Base-by-base conservation (phyloP, 2,329 filamentous ascomycete genomes). In the Fusarium xylarioides region DNA sequence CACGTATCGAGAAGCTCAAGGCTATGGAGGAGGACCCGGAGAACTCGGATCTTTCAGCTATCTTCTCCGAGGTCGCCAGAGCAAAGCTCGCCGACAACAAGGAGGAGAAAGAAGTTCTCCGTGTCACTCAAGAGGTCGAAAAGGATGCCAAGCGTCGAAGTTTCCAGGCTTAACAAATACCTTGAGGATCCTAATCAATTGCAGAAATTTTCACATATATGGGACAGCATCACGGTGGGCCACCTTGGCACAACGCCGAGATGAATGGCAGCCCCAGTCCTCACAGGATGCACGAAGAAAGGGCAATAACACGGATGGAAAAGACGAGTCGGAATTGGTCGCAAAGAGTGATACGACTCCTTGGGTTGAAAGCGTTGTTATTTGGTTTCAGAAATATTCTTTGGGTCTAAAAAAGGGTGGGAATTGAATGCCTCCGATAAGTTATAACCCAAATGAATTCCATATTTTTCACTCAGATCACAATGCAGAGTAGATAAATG, bases 1-100 rank as follows among this genome's bases (percentile, higher is more conserved):
- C 98, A 85, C 93, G 95, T 73, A 98, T 99, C 85, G 94, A 97
- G 81, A 89, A 93, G 37, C 92, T 99, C 85, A 97, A 95, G 85
- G 92, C 97, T 86, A 92, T 96, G 81, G 95, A 97, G 79, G 95
- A 97, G 74, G 94, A 92, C 74, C 85, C 87, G 11, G 91, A 96
- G 67, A 91, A 94, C 64, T 78, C 70, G 85, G 89, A 65, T 89
- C 94, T 70, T 97, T 78, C 76, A 28, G 76, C 69, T 26, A 71
- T 98, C 78, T 98, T 98, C 90, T 90, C 93, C 77, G 95, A 98
- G 82, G 93, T 98, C 18, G 95, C 98, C 19, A 86, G 97, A 65
- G 95, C 95, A 74, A 98, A 98, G 86, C 94, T 97, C 50, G 90
- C 92, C 68, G 95, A 97, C 66, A 71, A 80, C 57, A 82, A 97